These are phyloP conservation scores for Vicia sativa DNA, from an alignment of 306 rosid species.

Conservation along the genomic window DNA sequence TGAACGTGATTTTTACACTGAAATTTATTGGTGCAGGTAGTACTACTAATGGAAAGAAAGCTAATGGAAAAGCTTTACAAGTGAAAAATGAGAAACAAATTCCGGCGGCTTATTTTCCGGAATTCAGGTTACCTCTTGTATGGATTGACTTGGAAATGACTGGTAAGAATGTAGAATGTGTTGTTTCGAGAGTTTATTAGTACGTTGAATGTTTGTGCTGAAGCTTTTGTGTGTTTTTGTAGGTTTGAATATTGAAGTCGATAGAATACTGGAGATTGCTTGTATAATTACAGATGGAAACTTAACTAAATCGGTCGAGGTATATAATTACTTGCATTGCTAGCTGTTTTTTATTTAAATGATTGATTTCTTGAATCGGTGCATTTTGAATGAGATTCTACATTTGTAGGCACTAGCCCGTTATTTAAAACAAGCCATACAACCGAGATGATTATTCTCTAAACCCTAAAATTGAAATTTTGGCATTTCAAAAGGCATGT, in stretches of 20 bases:
- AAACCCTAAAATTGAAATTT: too few species aligned
- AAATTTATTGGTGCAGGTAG: slow-evolving; percentile 71
- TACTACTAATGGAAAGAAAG: slow-evolving; percentile 46
- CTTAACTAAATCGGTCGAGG: slow-evolving; percentile 78
- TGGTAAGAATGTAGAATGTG: slow-evolving; percentile 52
- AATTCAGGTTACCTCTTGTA: slow-evolving; percentile 79
- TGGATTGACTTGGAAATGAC: slow-evolving; percentile 99
- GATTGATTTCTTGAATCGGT: neutral
- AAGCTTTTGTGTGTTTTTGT: slow-evolving; percentile 34
- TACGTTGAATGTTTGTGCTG: neutral
- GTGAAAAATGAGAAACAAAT: slow-evolving; percentile 40
- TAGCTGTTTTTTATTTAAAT: slow-evolving; percentile 4
- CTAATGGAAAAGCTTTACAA: slow-evolving; percentile 33
- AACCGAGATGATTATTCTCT: too few species aligned
- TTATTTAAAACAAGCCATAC: too few species aligned
- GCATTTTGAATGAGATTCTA: slow-evolving; percentile 21
- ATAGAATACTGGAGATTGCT: slow-evolving; percentile 92
- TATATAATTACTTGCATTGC: slow-evolving; percentile 38
- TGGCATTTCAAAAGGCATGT: too few species aligned
- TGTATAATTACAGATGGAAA: slow-evolving; percentile 86
- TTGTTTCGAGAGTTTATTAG: neutral
- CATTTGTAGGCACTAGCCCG: neutral
- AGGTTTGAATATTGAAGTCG: slow-evolving; percentile 88
- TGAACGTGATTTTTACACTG: too few species aligned
- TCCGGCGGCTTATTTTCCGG: slow-evolving; percentile 39